phyloP scores from a whole-genome alignment of 768 basidiomycete species.

The Leccinum ochraceum region DNA sequence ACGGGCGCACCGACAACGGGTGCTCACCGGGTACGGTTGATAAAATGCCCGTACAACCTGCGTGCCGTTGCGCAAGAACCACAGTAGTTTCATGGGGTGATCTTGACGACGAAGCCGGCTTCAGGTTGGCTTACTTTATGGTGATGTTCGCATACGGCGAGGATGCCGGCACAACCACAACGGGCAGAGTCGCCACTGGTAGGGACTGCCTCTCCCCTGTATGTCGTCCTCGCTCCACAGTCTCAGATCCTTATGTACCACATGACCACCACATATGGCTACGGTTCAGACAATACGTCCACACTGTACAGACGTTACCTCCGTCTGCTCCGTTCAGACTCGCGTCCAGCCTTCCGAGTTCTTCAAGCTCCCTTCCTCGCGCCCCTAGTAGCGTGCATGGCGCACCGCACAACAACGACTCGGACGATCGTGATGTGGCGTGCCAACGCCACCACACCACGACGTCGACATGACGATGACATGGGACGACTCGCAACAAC shows the following conservation, averaged over 20 bases:
- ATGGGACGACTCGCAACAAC: too few species aligned
- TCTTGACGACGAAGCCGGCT: background rate
- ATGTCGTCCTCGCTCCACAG: conserved; percentile 83
- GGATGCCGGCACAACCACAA: conserved; percentile 11
- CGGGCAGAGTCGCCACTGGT: conserved; percentile 17
- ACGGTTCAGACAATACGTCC: conserved; percentile 78
- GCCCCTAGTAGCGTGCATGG: too few species aligned
- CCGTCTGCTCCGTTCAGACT: conserved; percentile 81
- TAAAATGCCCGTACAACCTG: conserved; percentile 83
- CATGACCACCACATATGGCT: conserved; percentile 86
- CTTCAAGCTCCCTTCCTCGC: too few species aligned
- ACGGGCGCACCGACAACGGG: conserved; percentile 63
- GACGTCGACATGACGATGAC: too few species aligned
- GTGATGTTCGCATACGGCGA: background rate
- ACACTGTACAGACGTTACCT: conserved; percentile 62
- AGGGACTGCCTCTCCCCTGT: background rate
- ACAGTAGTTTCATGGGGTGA: conserved; percentile 30
- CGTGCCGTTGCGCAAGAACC: conserved; percentile 83
- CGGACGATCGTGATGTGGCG: too few species aligned
- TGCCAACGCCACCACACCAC: too few species aligned
- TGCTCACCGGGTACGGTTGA: conserved; percentile 75
- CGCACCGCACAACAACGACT: too few species aligned
- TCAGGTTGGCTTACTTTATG: background rate
- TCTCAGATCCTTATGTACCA: conserved; percentile 97
- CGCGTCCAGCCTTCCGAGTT: conserved; percentile 57